Evolutionary conservation across 192 early-diverging fungal species (phyloP).

Genomic region (Mortierella antarctica): DNA sequence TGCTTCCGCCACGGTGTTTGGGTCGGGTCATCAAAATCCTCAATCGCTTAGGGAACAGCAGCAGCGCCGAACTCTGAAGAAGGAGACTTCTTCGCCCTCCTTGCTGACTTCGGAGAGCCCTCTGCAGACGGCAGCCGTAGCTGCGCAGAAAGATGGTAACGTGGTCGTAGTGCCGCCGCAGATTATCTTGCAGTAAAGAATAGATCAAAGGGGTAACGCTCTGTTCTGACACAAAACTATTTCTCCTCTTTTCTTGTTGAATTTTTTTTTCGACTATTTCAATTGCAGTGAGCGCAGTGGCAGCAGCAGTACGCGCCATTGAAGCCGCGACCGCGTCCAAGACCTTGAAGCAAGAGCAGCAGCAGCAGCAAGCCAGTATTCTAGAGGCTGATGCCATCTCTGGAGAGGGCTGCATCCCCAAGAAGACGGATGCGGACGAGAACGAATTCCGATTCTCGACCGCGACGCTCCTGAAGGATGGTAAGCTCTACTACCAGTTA

Average conservation of each 20-base stretch:
- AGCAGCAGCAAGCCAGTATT: no score
- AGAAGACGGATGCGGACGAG: slow-evolving; percentile 8
- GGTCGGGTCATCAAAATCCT: not conserved
- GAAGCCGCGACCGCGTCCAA: not conserved
- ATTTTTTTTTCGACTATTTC: no score
- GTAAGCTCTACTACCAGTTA: slow-evolving; percentile 52
- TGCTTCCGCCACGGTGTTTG: slow-evolving; percentile 18
- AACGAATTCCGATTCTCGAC: slow-evolving; percentile 49
- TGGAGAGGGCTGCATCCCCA: slow-evolving; percentile 8
- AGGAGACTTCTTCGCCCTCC: not conserved
- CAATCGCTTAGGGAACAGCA: slow-evolving; percentile 23
- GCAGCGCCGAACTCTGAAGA: slow-evolving; percentile 22
- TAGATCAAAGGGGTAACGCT: no score
- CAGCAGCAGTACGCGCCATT: not conserved
- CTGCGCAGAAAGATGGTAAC: slow-evolving; percentile 27
- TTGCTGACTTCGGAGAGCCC: not conserved
- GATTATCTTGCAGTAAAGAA: no score
- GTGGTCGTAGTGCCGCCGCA: no score
- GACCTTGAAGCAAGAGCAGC: no score
- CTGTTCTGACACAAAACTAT: no score
- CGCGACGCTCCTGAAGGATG: slow-evolving; percentile 52
- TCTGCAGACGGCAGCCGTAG: not conserved
- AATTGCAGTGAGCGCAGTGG: not conserved
- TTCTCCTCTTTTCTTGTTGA: no score
- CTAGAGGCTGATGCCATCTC: not conserved